Evolutionary conservation across 768 basidiomycete species (phyloP).

Genomic region (Gymnopilus dilepis): DNA sequence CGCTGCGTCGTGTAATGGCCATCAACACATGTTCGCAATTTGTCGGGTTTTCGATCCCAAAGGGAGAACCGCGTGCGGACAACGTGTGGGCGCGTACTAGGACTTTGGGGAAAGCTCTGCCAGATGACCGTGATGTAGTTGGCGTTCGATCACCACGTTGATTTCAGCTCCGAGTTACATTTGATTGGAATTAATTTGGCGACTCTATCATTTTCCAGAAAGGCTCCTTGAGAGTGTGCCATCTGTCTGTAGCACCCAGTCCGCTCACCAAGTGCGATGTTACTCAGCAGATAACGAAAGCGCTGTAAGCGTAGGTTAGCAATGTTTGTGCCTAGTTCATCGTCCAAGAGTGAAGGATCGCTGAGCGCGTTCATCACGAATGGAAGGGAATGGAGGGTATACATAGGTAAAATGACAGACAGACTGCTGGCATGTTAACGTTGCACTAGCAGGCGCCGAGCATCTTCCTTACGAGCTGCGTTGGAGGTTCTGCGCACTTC

Average conservation of each 20-base stretch:
- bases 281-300: neutral
- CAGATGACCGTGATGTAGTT: neutral
- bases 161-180: slow-evolving; percentile 4
- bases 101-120: neutral
- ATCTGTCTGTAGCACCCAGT: too few species aligned
- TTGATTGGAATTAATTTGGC: neutral
- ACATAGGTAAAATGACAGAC: neutral
- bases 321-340: neutral
- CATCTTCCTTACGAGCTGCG: neutral
- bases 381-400: too few species aligned
- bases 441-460: neutral
- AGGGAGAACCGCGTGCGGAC: slow-evolving; percentile 7
- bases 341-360: neutral
- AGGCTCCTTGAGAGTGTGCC: too few species aligned
- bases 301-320: neutral
- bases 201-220: neutral
- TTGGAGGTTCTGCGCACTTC: neutral
- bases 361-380: neutral
- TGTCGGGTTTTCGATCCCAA: slow-evolving; percentile 4
- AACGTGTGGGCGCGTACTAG: slow-evolving; percentile 2
- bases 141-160: neutral
- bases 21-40: slow-evolving; percentile 7
- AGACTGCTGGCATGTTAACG: neutral
- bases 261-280: too few species aligned
- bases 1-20: too few species aligned